Evolutionary conservation across 2,329 filamentous ascomycete genomes (phyloP).

Genomic region (Fusarium sp.): DNA sequence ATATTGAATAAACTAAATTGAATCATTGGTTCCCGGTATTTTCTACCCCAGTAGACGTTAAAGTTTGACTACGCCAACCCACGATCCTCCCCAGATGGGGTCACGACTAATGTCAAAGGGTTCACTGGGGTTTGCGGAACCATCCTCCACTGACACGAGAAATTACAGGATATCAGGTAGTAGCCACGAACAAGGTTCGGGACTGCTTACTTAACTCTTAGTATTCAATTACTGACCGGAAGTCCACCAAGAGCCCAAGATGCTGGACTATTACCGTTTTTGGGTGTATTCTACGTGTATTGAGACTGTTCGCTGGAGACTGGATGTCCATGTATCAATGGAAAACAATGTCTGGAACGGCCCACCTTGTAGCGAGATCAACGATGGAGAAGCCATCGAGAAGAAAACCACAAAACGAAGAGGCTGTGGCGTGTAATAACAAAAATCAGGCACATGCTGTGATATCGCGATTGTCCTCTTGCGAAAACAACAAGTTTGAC

Average conservation of each 20-base stretch:
- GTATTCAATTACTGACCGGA: not conserved
- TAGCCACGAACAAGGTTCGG: slow-evolving; percentile 23
- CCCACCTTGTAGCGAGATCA: slow-evolving; percentile 1
- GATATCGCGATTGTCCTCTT: slow-evolving; percentile 2
- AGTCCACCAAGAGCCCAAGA: not conserved
- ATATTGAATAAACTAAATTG: slow-evolving; percentile 7
- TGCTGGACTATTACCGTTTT: not conserved
- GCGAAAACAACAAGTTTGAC: not conserved
- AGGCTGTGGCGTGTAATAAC: slow-evolving; percentile 15
- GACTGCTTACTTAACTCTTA: slow-evolving; percentile 15
- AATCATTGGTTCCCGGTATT: not conserved
- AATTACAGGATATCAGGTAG: slow-evolving; percentile 6
- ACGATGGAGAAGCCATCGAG: not conserved
- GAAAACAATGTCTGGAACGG: not conserved
- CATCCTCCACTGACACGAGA: slow-evolving; percentile 1
- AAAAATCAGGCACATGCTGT: slow-evolving; percentile 19
- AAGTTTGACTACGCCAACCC: slow-evolving; percentile 4
- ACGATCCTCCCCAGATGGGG: slow-evolving; percentile 13
- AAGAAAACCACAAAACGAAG: not conserved
- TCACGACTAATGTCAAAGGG: not conserved
- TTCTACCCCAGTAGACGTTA: not conserved
- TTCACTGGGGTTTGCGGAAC: slow-evolving; percentile 2
- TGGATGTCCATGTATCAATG: not conserved
- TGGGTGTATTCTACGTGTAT: not conserved
- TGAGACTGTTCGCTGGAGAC: not conserved